Base-by-base conservation (phyloP, 164 flowering plant genomes). In the Umbellularia californica region DNA sequence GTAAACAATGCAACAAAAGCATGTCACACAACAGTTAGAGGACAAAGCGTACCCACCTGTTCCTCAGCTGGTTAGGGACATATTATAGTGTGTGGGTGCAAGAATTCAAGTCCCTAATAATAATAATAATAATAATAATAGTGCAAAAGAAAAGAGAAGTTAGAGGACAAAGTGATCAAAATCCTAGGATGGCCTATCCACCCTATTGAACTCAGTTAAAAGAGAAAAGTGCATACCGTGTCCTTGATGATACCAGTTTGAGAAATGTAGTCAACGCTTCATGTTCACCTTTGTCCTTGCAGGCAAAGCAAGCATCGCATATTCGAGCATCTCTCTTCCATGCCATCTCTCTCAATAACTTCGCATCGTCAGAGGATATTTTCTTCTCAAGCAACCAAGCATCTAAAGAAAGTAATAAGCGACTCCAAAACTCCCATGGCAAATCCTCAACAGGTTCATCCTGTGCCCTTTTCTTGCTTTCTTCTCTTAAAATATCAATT, bases 351-450 rank as follows among this genome's bases (percentile, higher is more conserved):
- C 96, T 88, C 83, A 95, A 82, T 63, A 85, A 70, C 68, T 85
- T 82, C 33, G 92, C 95, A 81, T 95, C 95, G 70, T 77, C 75
- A 17, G 73, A 65, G 41, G 90, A 80, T 72, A 93, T 82, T 82
- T 95, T 95, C 81, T 90, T 89, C 84, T 92, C 99, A 80, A 95
- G 84, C 75, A 86, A 80, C 97, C 98, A 93, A 30, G 93, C 97
- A 88, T 93, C 98, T 64, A 91, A 70, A 60, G 84, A 75, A 65
- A 95, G 92, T 81, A 93, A 82, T 77, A 95, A 77, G 62, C 81
- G 89, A 79, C 97, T 93, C 99, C 98, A 95, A 81, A 92, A 95
- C 69, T 89, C 95, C 90, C 88, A 83, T 50, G 99, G 99, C 94
- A 90, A 83, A 78, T 93, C 93, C 79, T 85, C 78, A 11, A 87